Evolutionary conservation across 208 protist species (phyloP).

Genomic region (Trypanosoma platydactyli): DNA sequence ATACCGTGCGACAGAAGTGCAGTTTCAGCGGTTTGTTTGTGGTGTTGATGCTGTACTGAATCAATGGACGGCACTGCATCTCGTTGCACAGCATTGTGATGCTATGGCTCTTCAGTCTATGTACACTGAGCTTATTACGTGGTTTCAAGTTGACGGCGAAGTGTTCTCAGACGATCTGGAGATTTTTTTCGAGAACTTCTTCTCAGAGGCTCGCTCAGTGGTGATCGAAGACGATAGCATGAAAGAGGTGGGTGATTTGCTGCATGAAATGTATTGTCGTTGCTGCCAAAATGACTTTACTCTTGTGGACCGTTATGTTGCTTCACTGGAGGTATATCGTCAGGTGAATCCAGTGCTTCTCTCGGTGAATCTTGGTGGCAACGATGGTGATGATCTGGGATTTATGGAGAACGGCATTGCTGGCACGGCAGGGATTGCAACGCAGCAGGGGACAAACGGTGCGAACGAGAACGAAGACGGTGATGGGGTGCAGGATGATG

Average conservation of each 20-base stretch:
- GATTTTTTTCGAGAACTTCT: conserved; percentile 89
- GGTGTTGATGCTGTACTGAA: conserved; percentile 74
- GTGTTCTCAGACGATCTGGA: conserved; percentile 86
- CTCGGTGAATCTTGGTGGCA: conserved; percentile 54
- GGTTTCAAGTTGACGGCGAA: conserved; percentile 70
- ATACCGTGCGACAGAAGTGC: conserved; percentile 57
- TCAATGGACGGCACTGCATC: conserved; percentile 85
- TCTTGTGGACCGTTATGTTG: conserved; percentile 54
- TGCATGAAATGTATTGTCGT: conserved; percentile 89
- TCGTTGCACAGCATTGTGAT: conserved; percentile 81
- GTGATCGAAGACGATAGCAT: conserved; percentile 86
- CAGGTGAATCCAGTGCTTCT: conserved; percentile 66
- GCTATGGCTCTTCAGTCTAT: conserved; percentile 49
- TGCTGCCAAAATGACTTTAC: conserved; percentile 73
- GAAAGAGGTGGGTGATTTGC: conserved; percentile 74
- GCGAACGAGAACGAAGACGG: conserved; percentile 23
- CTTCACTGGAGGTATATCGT: conserved; percentile 48
- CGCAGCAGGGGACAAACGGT: conserved; percentile 14
- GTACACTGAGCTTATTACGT: conserved; percentile 61
- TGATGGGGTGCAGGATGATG: conserved; percentile 15
- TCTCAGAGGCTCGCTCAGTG: conserved; percentile 58
- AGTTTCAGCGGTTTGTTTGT: conserved; percentile 61
- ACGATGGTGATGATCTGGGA: conserved; percentile 8
- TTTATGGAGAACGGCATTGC: background rate
- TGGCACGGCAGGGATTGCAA: conserved; percentile 18